phyloP scores from a whole-genome alignment of 164 flowering plant genomes.

The Paratinospora sagittata region DNA sequence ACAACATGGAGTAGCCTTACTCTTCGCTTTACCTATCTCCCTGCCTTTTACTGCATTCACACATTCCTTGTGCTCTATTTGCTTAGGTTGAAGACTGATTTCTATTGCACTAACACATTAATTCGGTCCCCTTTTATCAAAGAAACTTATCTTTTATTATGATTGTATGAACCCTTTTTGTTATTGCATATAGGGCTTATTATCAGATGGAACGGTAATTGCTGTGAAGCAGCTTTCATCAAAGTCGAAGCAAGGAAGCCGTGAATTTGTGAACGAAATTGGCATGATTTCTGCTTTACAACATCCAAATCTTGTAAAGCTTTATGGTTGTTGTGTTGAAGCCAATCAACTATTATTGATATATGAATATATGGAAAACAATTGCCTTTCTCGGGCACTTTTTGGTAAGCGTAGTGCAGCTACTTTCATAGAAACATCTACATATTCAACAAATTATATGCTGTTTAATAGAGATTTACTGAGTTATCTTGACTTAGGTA shows the following conservation, averaged over 20 bases:
- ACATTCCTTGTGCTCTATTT: no score
- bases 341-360: conserved; percentile 55
- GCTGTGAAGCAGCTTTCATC: conserved; percentile 84
- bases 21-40: no score
- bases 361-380: conserved; percentile 83
- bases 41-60: no score
- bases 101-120: no score
- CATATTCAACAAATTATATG: neutral
- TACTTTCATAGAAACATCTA: neutral
- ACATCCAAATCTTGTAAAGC: conserved; percentile 75
- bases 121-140: neutral
- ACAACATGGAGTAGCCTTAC: no score
- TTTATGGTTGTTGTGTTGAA: conserved; percentile 72
- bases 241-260: conserved; percentile 78
- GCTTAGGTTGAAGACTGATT: no score
- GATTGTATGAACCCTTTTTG: neutral
- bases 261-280: conserved; percentile 75
- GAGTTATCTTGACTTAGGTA: conserved; percentile 25
- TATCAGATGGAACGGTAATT: conserved; percentile 61
- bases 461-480: neutral
- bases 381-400: conserved; percentile 60
- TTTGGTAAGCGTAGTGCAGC: conserved; percentile 35
- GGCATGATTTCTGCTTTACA: conserved; percentile 78
- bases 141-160: neutral
- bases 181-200: conserved; percentile 41